These are phyloP conservation scores for Gentiana macrophylla DNA, from an alignment of 257 asterid genomes.

Conservation along the genomic window DNA sequence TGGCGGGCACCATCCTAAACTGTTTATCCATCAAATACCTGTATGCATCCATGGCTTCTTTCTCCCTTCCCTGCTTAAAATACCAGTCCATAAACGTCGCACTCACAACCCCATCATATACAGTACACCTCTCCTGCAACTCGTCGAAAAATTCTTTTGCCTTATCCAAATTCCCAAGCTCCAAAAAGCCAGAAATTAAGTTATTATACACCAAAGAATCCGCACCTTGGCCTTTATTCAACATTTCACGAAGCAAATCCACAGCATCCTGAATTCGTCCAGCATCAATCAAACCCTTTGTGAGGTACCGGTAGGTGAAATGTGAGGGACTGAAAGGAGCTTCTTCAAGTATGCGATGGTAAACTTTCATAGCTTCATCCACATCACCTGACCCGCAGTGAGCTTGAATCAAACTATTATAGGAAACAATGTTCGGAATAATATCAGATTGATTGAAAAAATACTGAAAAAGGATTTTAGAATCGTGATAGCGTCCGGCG, in stretches of 20 bases:
- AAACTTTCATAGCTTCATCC: slow-evolving; percentile 52
- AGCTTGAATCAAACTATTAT: slow-evolving; percentile 49
- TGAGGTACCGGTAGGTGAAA: slow-evolving; percentile 66
- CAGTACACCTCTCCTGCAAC: slow-evolving; percentile 73
- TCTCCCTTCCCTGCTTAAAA: slow-evolving; percentile 59
- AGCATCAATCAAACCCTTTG: slow-evolving; percentile 58
- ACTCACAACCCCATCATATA: slow-evolving; percentile 76
- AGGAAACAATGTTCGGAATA: slow-evolving; percentile 63
- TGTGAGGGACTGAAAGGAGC: slow-evolving; percentile 76
- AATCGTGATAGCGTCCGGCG: slow-evolving; percentile 47
- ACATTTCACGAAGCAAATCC: slow-evolving; percentile 61
- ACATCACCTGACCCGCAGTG: slow-evolving; percentile 71
- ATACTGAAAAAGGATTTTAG: slow-evolving; percentile 67
- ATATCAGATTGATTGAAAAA: slow-evolving; percentile 63
- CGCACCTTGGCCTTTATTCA: slow-evolving; percentile 80
- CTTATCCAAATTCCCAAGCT: slow-evolving; percentile 55
- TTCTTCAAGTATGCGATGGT: slow-evolving; percentile 37
- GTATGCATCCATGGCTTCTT: slow-evolving; percentile 82
- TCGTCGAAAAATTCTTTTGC: slow-evolving; percentile 73
- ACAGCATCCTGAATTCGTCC: slow-evolving; percentile 57
- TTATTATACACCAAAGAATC: slow-evolving; percentile 83
- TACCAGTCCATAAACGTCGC: slow-evolving; percentile 92
- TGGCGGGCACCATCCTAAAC: slow-evolving; percentile 66
- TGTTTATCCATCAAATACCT: slow-evolving; percentile 51
- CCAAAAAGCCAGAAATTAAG: slow-evolving; percentile 64